A percentile compares a stretch with the other conserved stretches of the same genome.
Evolutionary conservation across 176 grass and related monocot species (phyloP).

Genomic region (Chrysopogon serrulatus): DNA sequence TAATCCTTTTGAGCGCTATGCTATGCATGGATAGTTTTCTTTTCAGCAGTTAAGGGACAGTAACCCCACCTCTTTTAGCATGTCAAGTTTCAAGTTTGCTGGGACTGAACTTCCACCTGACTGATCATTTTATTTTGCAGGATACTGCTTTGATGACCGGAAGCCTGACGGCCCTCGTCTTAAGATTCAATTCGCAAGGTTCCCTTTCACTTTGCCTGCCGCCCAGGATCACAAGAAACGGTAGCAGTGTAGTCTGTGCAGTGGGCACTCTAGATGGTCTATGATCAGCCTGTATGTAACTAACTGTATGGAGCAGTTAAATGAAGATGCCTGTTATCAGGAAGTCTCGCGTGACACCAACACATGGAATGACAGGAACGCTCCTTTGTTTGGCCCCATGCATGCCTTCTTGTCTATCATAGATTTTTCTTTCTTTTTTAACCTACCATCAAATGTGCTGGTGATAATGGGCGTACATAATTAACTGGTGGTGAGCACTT

Average conservation of each 20-base stretch:
- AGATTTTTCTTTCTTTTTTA: background rate
- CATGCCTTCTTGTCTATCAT: background rate
- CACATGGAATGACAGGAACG: background rate
- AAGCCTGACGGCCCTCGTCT: slow-evolving; percentile 40
- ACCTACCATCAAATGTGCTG: background rate
- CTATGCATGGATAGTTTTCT: background rate
- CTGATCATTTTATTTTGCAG: slow-evolving; percentile 42
- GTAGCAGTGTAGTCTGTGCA: background rate
- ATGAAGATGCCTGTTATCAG: background rate
- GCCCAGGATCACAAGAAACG: slow-evolving; percentile 1
- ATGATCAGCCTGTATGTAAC: background rate
- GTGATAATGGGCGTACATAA: background rate
- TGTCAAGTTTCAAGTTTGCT: background rate
- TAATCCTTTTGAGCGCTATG: background rate
- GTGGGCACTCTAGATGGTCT: background rate
- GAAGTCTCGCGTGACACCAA: background rate
- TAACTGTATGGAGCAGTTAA: background rate
- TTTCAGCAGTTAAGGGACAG: background rate
- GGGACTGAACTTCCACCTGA: slow-evolving; percentile 1
- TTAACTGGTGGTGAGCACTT: background rate
- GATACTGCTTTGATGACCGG: slow-evolving; percentile 67
- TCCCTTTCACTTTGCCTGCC: slow-evolving; percentile 53
- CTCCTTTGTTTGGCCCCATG: background rate
- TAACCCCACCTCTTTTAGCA: background rate
- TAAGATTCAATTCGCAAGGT: slow-evolving; percentile 65